Base-by-base conservation (phyloP, 2,329 filamentous ascomycete genomes). In the Rasamsonia emersonii region DNA sequence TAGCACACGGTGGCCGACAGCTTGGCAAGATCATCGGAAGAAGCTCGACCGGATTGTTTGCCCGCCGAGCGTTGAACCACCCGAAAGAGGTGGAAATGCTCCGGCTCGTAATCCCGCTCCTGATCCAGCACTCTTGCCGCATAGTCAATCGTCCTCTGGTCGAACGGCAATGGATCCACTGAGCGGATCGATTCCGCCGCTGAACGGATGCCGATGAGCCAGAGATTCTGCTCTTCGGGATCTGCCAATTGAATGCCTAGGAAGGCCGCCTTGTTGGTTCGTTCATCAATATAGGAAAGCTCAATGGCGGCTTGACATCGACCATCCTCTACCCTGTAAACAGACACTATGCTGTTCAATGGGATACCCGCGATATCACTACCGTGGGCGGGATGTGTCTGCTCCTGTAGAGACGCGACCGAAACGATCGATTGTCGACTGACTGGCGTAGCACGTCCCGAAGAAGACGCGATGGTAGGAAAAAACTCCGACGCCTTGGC, bases 101-200 rank as follows among this genome's bases (percentile, higher is more conserved):
- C 62, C 18, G 77, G 73, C 42, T 82, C 75, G 50, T 83, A 84
- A 51, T 84, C 79, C 35, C 73, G 66, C 40, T 80, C 75, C 36
- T 72, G 66, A 47, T 82, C 78, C 14, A 83, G 61, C 32, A 74
- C 67, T 23, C 73, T 64, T 13, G 73, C 73, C 24, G 77, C 70
- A 48, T 79, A 73, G 41, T 79, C 72, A 9, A 81, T 62, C 11
- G 77, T 72, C 43, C 65, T 64, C n/a, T 62, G 56, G n/a, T 73
- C 70, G 30, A 78, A 72, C 11, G 65, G 64, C 11, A 69, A 60
- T 3, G 63, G 58, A 39, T 72, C 70, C 14, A 64, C 58, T 13
- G 69, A 48, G 32, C 74, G 66, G 26, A 67, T 65, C 42, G 71
- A 70, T 38, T 72, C 67, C 3, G 76, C 70, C 5, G 77, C 73